Conservation (phyloP, 1,284 basidiomycete genomes). For the Apiotrichum mycotoxinovorans region DNA sequence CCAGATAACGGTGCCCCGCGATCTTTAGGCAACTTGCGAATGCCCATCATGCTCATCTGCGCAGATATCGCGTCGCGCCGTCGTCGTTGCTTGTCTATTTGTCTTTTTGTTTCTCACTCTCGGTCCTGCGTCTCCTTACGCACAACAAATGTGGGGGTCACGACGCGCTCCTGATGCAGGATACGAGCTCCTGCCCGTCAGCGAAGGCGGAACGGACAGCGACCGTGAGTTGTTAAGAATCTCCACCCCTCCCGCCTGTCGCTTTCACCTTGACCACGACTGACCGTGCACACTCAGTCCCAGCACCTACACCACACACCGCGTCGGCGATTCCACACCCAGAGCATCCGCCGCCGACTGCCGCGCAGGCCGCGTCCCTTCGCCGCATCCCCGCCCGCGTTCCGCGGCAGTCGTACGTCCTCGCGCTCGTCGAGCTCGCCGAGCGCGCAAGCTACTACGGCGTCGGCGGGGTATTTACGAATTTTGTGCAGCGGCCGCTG, state of each 20-base stretch:
- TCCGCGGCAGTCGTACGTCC: slow-evolving; percentile 21
- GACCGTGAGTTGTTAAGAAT: not conserved
- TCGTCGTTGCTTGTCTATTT: no score
- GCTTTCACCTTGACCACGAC: no score
- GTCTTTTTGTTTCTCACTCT: no score
- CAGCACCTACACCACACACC: not conserved
- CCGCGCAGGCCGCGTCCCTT: slow-evolving; percentile 6
- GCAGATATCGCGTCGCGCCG: no score
- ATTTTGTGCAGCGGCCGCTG: slow-evolving; percentile 29
- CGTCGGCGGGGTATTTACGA: slow-evolving; percentile 23
- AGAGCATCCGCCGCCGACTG: not conserved
- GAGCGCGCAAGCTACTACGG: slow-evolving; percentile 36
- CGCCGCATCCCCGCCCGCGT: slow-evolving; percentile 19
- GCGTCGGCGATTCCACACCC: not conserved
- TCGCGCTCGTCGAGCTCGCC: slow-evolving; percentile 30
- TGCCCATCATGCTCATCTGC: no score
- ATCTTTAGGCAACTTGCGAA: no score
- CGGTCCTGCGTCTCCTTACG: not conserved
- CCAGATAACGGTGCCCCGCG: no score
- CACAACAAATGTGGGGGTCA: not conserved
- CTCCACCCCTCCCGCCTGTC: not conserved
- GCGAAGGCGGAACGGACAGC: not conserved
- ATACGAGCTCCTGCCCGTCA: not conserved
- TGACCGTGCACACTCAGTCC: no score
- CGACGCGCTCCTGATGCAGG: not conserved